Conservation (phyloP, 2,329 filamentous ascomycete genomes). For the Verticillium zaregamsianum region DNA sequence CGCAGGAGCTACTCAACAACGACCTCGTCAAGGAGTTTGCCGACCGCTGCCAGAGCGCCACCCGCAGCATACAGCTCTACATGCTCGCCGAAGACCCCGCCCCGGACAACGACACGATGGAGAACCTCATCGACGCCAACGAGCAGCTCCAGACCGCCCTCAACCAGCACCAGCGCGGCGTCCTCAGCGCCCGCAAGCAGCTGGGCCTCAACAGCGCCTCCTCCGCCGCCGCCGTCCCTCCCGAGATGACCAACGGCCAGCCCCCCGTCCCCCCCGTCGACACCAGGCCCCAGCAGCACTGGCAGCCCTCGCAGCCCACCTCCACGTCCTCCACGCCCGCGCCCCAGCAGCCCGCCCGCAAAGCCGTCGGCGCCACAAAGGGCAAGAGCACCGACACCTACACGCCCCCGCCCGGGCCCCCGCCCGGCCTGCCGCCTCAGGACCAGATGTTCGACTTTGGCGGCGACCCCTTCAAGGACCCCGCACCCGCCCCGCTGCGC, state of each 20-base stretch:
- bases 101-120: slow-evolving; percentile 91
- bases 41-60: slow-evolving; percentile 77
- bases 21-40: slow-evolving; percentile 93
- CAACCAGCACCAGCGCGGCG: slow-evolving; percentile 78
- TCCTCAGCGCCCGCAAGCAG: slow-evolving; percentile 59
- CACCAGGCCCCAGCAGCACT: slow-evolving; percentile 16
- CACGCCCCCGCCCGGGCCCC: slow-evolving; percentile 10
- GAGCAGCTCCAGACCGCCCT: slow-evolving; percentile 82
- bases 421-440: slow-evolving; percentile 26
- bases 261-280: slow-evolving; percentile 22
- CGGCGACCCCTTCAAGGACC: slow-evolving; percentile 21
- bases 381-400: slow-evolving; percentile 19
- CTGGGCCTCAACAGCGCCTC: slow-evolving; percentile 34
- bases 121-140: slow-evolving; percentile 89
- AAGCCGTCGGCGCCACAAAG: slow-evolving; percentile 16
- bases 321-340: slow-evolving; percentile 9
- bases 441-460: slow-evolving; percentile 9
- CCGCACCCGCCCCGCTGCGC: slow-evolving; percentile 15
- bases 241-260: slow-evolving; percentile 14
- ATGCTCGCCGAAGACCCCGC: slow-evolving; percentile 74
- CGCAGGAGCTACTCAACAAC: slow-evolving; percentile 69
- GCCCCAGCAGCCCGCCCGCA: slow-evolving; percentile 6
- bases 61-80: slow-evolving; percentile 78
- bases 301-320: slow-evolving; percentile 16
- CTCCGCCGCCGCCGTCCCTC: slow-evolving; percentile 17